Evolutionary conservation across 192 early-diverging fungal species (phyloP), one percentile per base, ranked within the genome.

Genomic region (Lunasporangiospora selenospora): DNA sequence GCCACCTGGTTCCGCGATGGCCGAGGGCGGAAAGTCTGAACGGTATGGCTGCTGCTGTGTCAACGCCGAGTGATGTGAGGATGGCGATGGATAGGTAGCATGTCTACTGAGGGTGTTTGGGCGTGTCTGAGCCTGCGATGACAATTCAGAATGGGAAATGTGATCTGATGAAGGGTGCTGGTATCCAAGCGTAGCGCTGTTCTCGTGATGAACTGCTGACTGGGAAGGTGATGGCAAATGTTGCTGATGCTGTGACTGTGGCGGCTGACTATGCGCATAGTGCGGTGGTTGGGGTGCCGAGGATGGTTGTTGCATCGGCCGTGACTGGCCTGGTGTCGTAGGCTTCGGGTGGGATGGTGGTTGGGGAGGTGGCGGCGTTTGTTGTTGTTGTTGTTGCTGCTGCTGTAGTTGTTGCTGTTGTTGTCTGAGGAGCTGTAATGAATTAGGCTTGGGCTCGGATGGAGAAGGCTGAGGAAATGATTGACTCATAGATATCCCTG

Each of bases 391-490:
- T 6, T 38, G 37, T 13, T 49, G 19, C 24, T 53, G 32, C 24
- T 39, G 34, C 33, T 40, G 5, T 16, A 55, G 37, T 27, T 65
- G 46, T n/a, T 48, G 63, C 33, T 67, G 65, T 12, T 40, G 55
- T 43, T 53, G 56, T 21, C 56, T 51, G 12, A 67, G 39, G 3
- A 67, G 56, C 19, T 67, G 65, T 3, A 49, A 33, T 7, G 65
- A 67, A 0, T 55, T 53, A 7, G 65, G 65, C 29, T 67, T 67
- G 6, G 38, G 23, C 13, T 50, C 65, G n/a, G n/a, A n/a, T 9
- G 55, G 49, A 11, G 65, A 57, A 6, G 65, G 59, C 3, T 59
- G 21, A 4, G 64, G 64, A 1, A 55, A 52, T n/a, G 47, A 30
- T 29, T 64, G 61, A 9, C 29, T n/a, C 6, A 51, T 42, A 7